Percentiles rank a stretch among this genome's conserved stretches.
phyloP scores from a whole-genome alignment of 1,284 basidiomycete species.

The Exsudoporus floridanus region DNA sequence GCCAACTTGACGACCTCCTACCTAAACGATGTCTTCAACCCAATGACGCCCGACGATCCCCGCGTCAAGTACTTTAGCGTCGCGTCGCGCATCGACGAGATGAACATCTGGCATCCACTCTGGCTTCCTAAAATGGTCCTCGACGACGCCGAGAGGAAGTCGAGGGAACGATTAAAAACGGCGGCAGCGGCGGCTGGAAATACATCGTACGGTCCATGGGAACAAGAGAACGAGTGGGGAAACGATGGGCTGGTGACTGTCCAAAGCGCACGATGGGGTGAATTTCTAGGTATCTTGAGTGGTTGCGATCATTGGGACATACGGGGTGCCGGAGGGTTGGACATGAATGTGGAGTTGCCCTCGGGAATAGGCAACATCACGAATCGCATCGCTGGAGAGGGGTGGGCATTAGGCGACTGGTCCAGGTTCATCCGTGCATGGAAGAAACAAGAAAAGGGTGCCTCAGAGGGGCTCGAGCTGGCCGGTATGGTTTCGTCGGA shows the following conservation, averaged over 20 bases:
- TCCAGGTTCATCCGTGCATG: slow-evolving; percentile 56
- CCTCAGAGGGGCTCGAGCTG: slow-evolving; percentile 19
- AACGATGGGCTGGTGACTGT: slow-evolving; percentile 96
- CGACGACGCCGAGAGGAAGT: slow-evolving; percentile 71
- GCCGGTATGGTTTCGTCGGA: slow-evolving; percentile 14
- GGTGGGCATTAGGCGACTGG: slow-evolving; percentile 64
- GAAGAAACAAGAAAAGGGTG: slow-evolving; percentile 49
- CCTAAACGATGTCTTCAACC: slow-evolving; percentile 88
- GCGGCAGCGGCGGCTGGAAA: slow-evolving; percentile 23
- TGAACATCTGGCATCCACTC: slow-evolving; percentile 90
- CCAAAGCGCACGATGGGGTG: slow-evolving; percentile 88
- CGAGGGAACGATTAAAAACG: slow-evolving; percentile 40
- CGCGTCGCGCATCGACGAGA: slow-evolving; percentile 71
- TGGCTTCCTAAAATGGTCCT: slow-evolving; percentile 96
- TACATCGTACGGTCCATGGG: slow-evolving; percentile 37
- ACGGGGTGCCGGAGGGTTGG: slow-evolving; percentile 74
- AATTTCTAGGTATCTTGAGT: slow-evolving; percentile 88
- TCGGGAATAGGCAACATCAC: slow-evolving; percentile 37
- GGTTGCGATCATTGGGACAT: slow-evolving; percentile 97
- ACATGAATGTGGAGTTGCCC: slow-evolving; percentile 60
- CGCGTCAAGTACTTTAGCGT: slow-evolving; percentile 91
- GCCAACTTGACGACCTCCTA: slow-evolving; percentile 90
- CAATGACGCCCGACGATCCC: slow-evolving; percentile 81
- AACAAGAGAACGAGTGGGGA: slow-evolving; percentile 67
- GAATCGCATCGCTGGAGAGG: slow-evolving; percentile 39